phyloP scores from a whole-genome alignment of 805 yeast species.

The Candida michaelii region DNA sequence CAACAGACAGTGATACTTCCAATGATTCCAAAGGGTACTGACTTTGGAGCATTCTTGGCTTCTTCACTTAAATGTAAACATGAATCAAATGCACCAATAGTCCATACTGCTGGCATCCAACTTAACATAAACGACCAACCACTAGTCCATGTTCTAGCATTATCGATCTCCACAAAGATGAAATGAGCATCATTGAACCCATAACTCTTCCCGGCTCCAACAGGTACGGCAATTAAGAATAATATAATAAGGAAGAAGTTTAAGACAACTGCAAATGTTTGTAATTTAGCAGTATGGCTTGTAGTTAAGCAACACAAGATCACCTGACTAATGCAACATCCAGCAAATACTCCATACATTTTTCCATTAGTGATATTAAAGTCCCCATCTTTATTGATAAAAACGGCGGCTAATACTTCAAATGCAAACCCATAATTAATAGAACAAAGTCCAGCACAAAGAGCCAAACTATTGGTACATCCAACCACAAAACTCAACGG shows the following conservation, averaged over 20 bases:
- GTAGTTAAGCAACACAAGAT: conserved; percentile 57
- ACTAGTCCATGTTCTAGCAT: conserved; percentile 48
- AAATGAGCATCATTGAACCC: conserved; percentile 29
- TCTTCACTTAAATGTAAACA: conserved; percentile 75
- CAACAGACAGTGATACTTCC: conserved; percentile 58
- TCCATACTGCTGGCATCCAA: conserved; percentile 72
- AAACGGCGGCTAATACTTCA: conserved; percentile 59
- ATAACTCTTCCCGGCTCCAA: conserved; percentile 45
- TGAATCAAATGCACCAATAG: conserved; percentile 71
- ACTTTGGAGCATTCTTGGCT: conserved; percentile 58
- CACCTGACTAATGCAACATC: conserved; percentile 54
- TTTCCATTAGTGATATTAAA: conserved; percentile 54
- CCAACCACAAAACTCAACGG: conserved; percentile 65
- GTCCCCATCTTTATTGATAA: conserved; percentile 51
- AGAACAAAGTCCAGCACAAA: conserved; percentile 65
- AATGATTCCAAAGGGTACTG: conserved; percentile 66
- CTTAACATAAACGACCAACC: conserved; percentile 48
- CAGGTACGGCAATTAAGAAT: conserved; percentile 63
- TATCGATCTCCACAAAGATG: conserved; percentile 55
- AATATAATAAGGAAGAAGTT: conserved; percentile 54
- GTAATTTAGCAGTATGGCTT: conserved; percentile 54
- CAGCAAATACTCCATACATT: conserved; percentile 66
- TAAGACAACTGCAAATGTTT: conserved; percentile 54
- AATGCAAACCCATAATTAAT: conserved; percentile 68
- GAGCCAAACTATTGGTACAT: conserved; percentile 63